Evolutionary conservation across 1,284 basidiomycete species (phyloP).

Genomic region (Sutorius eximius): DNA sequence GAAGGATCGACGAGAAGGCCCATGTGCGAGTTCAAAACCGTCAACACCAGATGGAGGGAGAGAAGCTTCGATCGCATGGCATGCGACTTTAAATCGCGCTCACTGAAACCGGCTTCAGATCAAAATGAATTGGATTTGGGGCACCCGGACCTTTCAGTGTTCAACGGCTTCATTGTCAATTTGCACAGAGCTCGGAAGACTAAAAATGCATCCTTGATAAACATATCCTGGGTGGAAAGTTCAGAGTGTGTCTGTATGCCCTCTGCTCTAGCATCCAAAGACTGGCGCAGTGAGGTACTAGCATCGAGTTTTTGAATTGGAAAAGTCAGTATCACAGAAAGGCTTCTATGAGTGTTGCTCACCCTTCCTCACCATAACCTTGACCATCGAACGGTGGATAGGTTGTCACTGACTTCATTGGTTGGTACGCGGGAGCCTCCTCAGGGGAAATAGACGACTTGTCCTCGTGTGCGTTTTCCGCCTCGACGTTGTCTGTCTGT

Average conservation of each 20-base stretch:
- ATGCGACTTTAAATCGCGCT: constrained; percentile 90
- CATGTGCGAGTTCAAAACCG: constrained; percentile 91
- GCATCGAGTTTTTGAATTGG: not conserved
- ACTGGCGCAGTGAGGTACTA: constrained; percentile 7
- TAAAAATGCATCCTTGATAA: constrained; percentile 95
- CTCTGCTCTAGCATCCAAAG: constrained; percentile 14
- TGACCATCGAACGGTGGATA: constrained; percentile 6
- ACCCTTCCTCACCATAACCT: constrained; percentile 22
- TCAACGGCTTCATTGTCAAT: constrained; percentile 95
- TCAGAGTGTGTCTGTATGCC: constrained; percentile 18
- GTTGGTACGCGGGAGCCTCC: constrained; percentile 1
- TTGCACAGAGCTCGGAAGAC: constrained; percentile 96
- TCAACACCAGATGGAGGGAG: constrained; percentile 89
- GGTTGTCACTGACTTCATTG: not conserved
- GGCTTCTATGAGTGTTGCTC: constrained; percentile 8
- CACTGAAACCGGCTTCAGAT: constrained; percentile 48
- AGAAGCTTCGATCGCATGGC: constrained; percentile 95
- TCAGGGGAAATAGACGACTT: not conserved
- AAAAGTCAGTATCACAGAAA: constrained; percentile 9
- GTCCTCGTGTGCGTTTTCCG: constrained; percentile 4
- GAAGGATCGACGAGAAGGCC: constrained; percentile 82
- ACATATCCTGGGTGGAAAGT: constrained; percentile 74
- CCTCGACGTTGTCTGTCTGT: not conserved
- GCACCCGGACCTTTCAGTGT: constrained; percentile 76
- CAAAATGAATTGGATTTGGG: not conserved